Evolutionary conservation across 306 rosid genomes (phyloP).

Genomic region (Ormosia semicastrata): DNA sequence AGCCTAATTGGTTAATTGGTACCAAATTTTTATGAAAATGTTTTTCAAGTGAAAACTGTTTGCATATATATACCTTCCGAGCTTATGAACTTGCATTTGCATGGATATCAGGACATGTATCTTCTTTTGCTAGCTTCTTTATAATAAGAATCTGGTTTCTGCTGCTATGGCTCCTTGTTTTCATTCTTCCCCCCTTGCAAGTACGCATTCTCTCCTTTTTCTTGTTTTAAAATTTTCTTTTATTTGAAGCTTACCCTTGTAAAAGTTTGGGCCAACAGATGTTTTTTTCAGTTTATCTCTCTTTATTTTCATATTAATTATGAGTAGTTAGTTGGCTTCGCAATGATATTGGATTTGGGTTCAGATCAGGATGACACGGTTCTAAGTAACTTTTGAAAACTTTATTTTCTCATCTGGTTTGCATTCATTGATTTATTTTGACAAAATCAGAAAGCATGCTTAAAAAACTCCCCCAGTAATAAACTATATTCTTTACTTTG

Average conservation of each 20-base stretch:
- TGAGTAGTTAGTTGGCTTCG: not conserved
- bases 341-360: not conserved
- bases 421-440: not conserved
- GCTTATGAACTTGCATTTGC: constrained; percentile 25
- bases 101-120: not conserved
- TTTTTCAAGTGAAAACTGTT: not conserved
- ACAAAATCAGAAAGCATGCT: not conserved
- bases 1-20: not conserved
- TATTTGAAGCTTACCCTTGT: constrained; percentile 1
- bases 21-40: not conserved
- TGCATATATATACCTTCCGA: not conserved
- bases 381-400: not conserved
- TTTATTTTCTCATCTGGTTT: not conserved
- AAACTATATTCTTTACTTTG: not conserved
- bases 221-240: constrained; percentile 18
- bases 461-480: not conserved
- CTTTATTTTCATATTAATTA: not conserved
- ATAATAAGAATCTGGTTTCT: constrained; percentile 6
- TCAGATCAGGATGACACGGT: constrained; percentile 15
- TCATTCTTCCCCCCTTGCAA: not conserved
- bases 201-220: not conserved
- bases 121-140: not conserved
- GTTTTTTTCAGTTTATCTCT: not conserved
- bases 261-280: constrained; percentile 20
- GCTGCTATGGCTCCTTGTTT: not conserved